Conservation (phyloP, 306 rosid genomes). For the Oxytropis ochrocephala region DNA sequence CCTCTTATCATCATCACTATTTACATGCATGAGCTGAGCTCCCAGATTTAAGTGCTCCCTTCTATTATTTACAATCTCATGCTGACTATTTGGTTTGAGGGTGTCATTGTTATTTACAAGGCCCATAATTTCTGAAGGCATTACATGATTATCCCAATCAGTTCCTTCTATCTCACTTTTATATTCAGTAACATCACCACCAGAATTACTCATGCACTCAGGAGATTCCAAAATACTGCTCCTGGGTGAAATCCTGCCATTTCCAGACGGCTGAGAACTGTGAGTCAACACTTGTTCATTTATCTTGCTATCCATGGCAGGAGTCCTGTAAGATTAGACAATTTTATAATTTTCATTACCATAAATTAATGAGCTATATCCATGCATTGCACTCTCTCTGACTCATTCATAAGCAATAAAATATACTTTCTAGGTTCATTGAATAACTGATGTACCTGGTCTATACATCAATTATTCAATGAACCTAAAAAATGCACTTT, state of each 20-base stretch:
- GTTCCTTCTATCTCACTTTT: conserved; percentile 40
- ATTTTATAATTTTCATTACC: not conserved
- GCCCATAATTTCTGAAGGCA: conserved; percentile 33
- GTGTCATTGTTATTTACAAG: conserved; percentile 61
- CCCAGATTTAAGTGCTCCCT: conserved; percentile 57
- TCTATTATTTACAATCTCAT: conserved; percentile 78
- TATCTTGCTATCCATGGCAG: conserved; percentile 34
- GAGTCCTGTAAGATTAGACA: conserved; percentile 33
- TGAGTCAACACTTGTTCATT: conserved; percentile 38
- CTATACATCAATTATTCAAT: too few species aligned
- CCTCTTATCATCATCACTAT: conserved; percentile 45
- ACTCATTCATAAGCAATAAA: too few species aligned
- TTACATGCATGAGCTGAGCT: conserved; percentile 77
- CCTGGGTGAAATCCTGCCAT: conserved; percentile 43
- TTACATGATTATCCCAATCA: conserved; percentile 35
- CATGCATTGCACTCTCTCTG: not conserved
- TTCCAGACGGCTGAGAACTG: conserved; percentile 36
- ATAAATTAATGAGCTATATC: not conserved
- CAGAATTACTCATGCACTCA: conserved; percentile 21
- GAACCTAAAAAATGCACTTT: too few species aligned
- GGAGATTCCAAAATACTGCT: conserved; percentile 29
- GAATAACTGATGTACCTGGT: too few species aligned
- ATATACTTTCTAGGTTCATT: too few species aligned
- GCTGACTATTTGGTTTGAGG: conserved; percentile 46
- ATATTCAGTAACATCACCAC: conserved; percentile 25